These are phyloP conservation scores for Taphrina communis DNA, from an alignment of 1,139 yeast genomes.

Conservation along the genomic window DNA sequence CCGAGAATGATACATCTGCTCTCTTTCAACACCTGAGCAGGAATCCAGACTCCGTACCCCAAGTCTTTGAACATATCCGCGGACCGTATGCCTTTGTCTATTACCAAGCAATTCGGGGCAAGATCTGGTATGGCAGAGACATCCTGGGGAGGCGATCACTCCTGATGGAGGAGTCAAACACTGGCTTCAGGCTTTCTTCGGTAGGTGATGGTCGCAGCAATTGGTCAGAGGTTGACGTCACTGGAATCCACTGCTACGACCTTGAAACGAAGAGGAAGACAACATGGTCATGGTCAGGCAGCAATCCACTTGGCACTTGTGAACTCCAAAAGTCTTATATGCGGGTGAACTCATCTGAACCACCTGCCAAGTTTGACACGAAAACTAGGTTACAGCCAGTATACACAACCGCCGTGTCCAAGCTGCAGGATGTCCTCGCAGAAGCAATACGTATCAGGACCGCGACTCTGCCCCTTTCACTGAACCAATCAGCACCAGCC, in stretches of 20 bases:
- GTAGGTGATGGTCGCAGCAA: conserved; percentile 45
- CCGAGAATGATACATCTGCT: conserved; percentile 59
- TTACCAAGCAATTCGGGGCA: conserved; percentile 55
- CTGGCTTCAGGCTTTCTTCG: conserved; percentile 52
- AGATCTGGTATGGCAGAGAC: conserved; percentile 82
- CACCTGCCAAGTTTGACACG: not conserved
- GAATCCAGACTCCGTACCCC: conserved; percentile 49
- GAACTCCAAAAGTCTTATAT: conserved; percentile 9
- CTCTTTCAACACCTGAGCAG: conserved; percentile 51
- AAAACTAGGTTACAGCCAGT: not conserved
- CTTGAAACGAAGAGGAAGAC: conserved; percentile 25
- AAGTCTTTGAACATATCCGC: conserved; percentile 55
- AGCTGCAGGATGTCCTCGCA: conserved; percentile 29
- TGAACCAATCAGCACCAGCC: conserved; percentile 20
- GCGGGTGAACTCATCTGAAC: not conserved
- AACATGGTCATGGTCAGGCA: conserved; percentile 4
- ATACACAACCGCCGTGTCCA: not conserved
- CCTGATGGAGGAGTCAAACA: conserved; percentile 54
- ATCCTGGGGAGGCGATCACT: conserved; percentile 79
- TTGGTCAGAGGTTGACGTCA: conserved; percentile 51
- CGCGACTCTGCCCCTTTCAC: conserved; percentile 41
- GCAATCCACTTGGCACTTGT: not conserved
- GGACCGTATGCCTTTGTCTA: conserved; percentile 84
- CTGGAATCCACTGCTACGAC: conserved; percentile 48
- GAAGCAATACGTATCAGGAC: conserved; percentile 43